Base-by-base conservation (phyloP, 805 yeast genomes). In the Wickerhamomyces pijperi region DNA sequence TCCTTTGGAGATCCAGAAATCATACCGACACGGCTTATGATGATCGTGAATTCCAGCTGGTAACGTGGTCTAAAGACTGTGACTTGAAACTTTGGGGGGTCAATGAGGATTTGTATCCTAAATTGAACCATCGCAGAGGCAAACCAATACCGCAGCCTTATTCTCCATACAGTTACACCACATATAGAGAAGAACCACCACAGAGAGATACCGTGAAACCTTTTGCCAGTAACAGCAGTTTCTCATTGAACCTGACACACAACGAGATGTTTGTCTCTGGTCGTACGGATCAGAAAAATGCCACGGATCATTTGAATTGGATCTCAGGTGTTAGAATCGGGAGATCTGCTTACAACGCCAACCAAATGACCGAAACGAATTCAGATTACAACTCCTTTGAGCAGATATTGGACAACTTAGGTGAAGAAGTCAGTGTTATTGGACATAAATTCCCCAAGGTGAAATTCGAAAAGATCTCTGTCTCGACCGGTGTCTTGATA, bases 51-150 rank as follows among this genome's bases (percentile, higher is more conserved):
- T 92, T 75, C 53, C 97, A 92, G 56, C 58, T 92, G 37, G 90
- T 92, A 1, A 85, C 97, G 0, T 90, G 97, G 97, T 80, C 94
- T 1, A 78, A 83, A 38, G 97, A 92, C 54, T 74, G 78, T 47
- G 94, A 85, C 53, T 63, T 92, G 42, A 67, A 88, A 43, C 60
- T 88, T 36, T 90, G 97, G 97, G 82, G 86, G 0, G 58, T 76
- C 15, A 54, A 65, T 14, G 72, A 72, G 3, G 64, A 63, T 6
- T 55, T 71, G 15, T 70, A 78, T 46, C 67, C 63, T 7, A 64
- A 64, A 31, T 66, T 76, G 36, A 57, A 60, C 38, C 74, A 64
- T 50, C 57, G 56, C 3, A 58, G 67, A 42, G 61, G 62, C 8
- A 52, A 49, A 14, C 58, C 63, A 6, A 46, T 70, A 9, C 54